phyloP scores from a whole-genome alignment of 2,329 filamentous ascomycete species.

The Nemania serpens region DNA sequence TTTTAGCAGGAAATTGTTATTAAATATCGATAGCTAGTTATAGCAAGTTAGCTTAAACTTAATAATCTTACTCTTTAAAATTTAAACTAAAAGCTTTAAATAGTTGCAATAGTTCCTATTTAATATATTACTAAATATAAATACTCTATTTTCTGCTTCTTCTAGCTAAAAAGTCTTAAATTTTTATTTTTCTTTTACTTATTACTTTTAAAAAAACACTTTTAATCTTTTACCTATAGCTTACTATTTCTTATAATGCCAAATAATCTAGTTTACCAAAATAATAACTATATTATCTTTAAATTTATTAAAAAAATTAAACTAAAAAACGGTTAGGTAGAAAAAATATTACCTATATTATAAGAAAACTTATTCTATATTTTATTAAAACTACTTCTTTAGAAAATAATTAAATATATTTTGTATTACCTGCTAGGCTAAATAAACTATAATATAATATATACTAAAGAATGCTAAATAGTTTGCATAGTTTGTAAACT shows the following conservation, averaged over 20 bases:
- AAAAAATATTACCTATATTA: not conserved
- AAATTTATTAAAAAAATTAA: not conserved
- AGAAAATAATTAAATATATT: not conserved
- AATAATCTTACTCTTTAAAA: not conserved
- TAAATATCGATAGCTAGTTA: not conserved
- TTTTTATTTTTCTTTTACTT: constrained; percentile 2
- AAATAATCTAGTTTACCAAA: not conserved
- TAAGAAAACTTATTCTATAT: not conserved
- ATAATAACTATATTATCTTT: not conserved
- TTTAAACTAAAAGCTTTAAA: not conserved
- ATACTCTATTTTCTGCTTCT: constrained; percentile 1
- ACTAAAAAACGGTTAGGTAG: not conserved
- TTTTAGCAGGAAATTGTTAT: constrained; percentile 1
- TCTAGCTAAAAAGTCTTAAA: not conserved
- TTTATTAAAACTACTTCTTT: not conserved
- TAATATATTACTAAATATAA: not conserved
- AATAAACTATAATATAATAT: not conserved
- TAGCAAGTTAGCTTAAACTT: not conserved
- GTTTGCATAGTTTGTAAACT: too few relatives aligned
- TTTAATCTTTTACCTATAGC: not conserved
- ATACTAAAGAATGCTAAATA: too few relatives aligned
- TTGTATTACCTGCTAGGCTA: not conserved
- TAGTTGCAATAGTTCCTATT: not conserved
- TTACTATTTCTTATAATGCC: not conserved
- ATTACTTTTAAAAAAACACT: not conserved